These are phyloP conservation scores for Amylocarpus encephaloides DNA, from an alignment of 2,329 filamentous ascomycete species.

Conservation along the genomic window DNA sequence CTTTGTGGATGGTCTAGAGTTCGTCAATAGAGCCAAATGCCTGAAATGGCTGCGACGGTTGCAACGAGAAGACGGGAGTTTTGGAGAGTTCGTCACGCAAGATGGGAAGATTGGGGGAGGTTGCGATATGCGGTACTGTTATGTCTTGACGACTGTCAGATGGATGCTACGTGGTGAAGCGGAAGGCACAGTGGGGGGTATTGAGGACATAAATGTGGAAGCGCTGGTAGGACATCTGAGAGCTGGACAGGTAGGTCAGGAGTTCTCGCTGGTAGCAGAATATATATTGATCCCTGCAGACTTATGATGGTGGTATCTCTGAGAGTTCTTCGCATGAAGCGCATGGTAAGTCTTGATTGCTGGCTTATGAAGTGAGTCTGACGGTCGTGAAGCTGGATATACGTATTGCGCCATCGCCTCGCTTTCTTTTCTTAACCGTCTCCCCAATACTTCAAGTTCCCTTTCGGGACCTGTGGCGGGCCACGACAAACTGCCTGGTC, in stretches of 20 bases:
- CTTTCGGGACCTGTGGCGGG: conserved; percentile 6
- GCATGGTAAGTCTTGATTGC: conserved; percentile 24
- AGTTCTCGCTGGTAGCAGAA: conserved; percentile 3
- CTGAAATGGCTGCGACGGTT: conserved; percentile 68
- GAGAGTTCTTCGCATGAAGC: conserved; percentile 31
- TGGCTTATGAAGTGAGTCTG: conserved; percentile 8
- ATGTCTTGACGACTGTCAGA: conserved; percentile 72
- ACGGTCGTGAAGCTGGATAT: conserved; percentile 61
- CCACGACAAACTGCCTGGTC: conserved; percentile 28
- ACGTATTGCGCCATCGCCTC: conserved; percentile 83
- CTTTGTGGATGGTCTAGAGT: conserved; percentile 49
- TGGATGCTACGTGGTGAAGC: conserved; percentile 69
- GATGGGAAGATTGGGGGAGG: conserved; percentile 63
- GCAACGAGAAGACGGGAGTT: conserved; percentile 81
- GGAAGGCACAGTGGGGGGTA: conserved; percentile 42
- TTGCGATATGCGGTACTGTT: conserved; percentile 81
- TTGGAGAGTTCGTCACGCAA: conserved; percentile 70
- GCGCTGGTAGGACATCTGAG: conserved; percentile 65
- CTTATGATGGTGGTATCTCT: conserved; percentile 30
- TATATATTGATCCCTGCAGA: conserved; percentile 20
- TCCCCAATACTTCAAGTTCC: conserved; percentile 17
- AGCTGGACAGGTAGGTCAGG: conserved; percentile 46
- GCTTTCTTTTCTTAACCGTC: conserved; percentile 57
- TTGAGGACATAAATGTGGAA: conserved; percentile 69
- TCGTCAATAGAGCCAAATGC: conserved; percentile 61